A percentile compares a stretch with the other conserved stretches of the same genome.
phyloP scores from a whole-genome alignment of 768 basidiomycete species.

The Chalciporus piperatus region DNA sequence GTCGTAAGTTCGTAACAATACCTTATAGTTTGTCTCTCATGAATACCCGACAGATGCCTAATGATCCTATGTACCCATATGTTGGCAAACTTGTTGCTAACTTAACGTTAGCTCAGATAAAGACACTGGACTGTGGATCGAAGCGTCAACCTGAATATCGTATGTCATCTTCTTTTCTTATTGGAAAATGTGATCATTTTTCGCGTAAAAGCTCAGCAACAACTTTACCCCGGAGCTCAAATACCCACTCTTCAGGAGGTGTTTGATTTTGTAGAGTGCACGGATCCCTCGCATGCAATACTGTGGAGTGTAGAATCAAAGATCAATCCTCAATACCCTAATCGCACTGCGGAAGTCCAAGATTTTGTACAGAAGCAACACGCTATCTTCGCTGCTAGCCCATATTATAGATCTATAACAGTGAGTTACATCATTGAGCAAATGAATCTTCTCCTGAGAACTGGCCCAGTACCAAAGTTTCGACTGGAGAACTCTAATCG shows the following conservation, averaged over 20 bases:
- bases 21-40: neutral
- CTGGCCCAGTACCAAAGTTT: conserved; percentile 71
- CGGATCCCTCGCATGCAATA: conserved; percentile 59
- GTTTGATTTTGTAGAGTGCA: conserved; percentile 74
- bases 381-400: conserved; percentile 52
- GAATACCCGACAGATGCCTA: conserved; percentile 38
- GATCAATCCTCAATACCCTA: conserved; percentile 53
- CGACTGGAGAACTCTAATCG: conserved; percentile 73
- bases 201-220: conserved; percentile 50
- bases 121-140: conserved; percentile 80
- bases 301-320: conserved; percentile 82
- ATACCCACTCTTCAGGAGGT: conserved; percentile 74
- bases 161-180: conserved; percentile 34
- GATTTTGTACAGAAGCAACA: conserved; percentile 65
- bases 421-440: conserved; percentile 35
- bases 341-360: conserved; percentile 50
- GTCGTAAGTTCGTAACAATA: conserved; percentile 40
- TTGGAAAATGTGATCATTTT: neutral
- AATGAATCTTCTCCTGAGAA: neutral
- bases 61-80: conserved; percentile 67
- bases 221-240: conserved; percentile 63
- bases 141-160: conserved; percentile 56
- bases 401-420: conserved; percentile 62
- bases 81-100: conserved; percentile 77
- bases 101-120: conserved; percentile 74